Evolutionary conservation across 192 early-diverging fungal genomes (phyloP), one percentile per base, ranked within the genome.

Genomic region (Entophlyctis luteolus): DNA sequence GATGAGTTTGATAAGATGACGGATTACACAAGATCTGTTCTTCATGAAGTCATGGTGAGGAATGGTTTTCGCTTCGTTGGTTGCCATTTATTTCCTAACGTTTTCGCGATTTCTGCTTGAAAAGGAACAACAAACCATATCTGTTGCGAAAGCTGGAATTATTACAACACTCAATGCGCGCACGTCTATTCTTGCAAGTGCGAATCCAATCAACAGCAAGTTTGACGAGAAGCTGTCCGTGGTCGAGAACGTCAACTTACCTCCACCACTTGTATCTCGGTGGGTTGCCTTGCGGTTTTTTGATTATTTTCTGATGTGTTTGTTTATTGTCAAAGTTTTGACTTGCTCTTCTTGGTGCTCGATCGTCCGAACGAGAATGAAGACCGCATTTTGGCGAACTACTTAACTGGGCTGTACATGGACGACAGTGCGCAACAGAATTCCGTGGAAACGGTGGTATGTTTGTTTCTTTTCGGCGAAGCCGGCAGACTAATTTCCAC

Each of bases 1-100:
- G 96, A 98, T 77, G 96, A 98, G 77, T 98, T 98, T 84, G 96
- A 97, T 80, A 98, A 97, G 74, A 98, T 98, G 93, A 90, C 89
- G 4, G 96, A 98, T 55, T 73, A 91, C 8, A 94, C 93, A 6
- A 87, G 94, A 8, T 92, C 94, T 2, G 91, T 95, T 4, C 77
- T 98, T 62, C 96, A 98, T 80, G 96, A 98, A 86, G 96, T 93
- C 60, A 98, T 98, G 96, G 85, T 86, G 65, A 54, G 69, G 39
- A 45, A 62, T 48, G 49, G 46, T 22, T 39, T 50, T 45, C 49
- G 33, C 20, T 50, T 33, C 53, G 16, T 8, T 33, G 0, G 14
- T 31, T 35, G 14, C 18, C 55, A 68, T 58, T 34, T 22, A 14
- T 4, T 8, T 72, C 37, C n/a, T 42, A 68, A 27, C 4, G 36